Evolutionary conservation across 2,329 filamentous ascomycete genomes (phyloP).

Genomic region (Stagonosporopsis vannaccii): DNA sequence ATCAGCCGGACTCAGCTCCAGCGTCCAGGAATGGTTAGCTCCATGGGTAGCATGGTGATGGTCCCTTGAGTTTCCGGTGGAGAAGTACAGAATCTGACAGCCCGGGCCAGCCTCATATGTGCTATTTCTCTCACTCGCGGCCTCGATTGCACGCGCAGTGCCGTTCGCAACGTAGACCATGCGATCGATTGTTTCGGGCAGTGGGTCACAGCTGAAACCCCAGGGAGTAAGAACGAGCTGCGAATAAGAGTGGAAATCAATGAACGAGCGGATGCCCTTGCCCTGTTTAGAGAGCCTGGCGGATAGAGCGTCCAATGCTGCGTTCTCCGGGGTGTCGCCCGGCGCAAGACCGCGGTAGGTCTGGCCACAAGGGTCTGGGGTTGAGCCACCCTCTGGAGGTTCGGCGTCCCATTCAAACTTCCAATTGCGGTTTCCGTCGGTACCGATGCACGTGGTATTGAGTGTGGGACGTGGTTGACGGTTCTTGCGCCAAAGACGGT

Average conservation of each 20-base stretch:
- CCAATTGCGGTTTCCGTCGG: conserved; percentile 49
- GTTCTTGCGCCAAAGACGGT: conserved; percentile 49
- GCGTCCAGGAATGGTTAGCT: conserved; percentile 54
- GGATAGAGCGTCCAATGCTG: conserved; percentile 55
- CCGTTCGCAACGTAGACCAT: conserved; percentile 48
- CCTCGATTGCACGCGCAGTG: conserved; percentile 56
- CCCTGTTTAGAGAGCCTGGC: conserved; percentile 47
- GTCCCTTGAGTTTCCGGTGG: conserved; percentile 55
- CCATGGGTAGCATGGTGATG: conserved; percentile 52
- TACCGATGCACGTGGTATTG: conserved; percentile 39
- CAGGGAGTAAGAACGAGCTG: conserved; percentile 67
- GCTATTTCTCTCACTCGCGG: conserved; percentile 46
- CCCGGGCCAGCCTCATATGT: conserved; percentile 55
- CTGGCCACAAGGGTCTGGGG: conserved; percentile 41
- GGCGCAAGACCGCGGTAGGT: conserved; percentile 43
- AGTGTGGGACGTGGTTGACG: conserved; percentile 39
- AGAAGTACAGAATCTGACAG: conserved; percentile 67
- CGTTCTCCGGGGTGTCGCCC: conserved; percentile 42
- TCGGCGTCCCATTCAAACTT: conserved; percentile 40
- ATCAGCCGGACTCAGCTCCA: conserved; percentile 55
- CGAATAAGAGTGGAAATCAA: conserved; percentile 70
- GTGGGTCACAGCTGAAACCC: conserved; percentile 53
- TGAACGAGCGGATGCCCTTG: conserved; percentile 64
- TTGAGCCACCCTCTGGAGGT: conserved; percentile 35
- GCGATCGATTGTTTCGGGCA: conserved; percentile 58